Percentiles rank a stretch among this genome's conserved stretches.
Conservation (phyloP, 805 yeast species). For the Suhomyces xylopsoci region DNA sequence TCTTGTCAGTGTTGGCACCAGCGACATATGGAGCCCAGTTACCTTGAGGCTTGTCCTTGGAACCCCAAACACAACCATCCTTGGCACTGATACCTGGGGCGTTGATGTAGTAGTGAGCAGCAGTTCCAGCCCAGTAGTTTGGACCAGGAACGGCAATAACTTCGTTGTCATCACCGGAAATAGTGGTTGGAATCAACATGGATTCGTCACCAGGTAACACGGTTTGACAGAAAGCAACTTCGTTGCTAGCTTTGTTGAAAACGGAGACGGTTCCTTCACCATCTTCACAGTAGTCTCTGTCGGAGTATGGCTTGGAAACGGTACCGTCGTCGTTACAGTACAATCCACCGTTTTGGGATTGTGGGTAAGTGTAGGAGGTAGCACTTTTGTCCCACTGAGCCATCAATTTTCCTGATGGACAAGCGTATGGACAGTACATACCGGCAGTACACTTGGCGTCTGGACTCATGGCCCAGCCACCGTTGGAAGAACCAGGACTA, state of each 20-base stretch:
- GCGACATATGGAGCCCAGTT: conserved; percentile 95
- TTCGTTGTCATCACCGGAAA: conserved; percentile 46
- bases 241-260: conserved; percentile 51
- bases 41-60: conserved; percentile 63
- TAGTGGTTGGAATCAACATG: conserved; percentile 83
- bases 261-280: conserved; percentile 75
- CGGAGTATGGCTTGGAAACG: conserved; percentile 56
- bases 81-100: conserved; percentile 74
- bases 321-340: conserved; percentile 72
- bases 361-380: conserved; percentile 72
- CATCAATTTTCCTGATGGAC: conserved; percentile 83
- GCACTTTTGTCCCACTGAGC: conserved; percentile 84
- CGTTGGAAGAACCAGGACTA: conserved; percentile 54
- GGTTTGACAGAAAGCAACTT: conserved; percentile 87
- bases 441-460: conserved; percentile 74
- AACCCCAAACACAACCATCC: conserved; percentile 87
- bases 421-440: conserved; percentile 87
- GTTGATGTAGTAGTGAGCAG: conserved; percentile 83
- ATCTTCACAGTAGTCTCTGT: conserved; percentile 63
- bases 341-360: conserved; percentile 79
- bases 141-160: conserved; percentile 82
- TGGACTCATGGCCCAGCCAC: conserved; percentile 84
- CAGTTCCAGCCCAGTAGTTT: conserved; percentile 80
- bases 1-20: conserved; percentile 77
- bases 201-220: conserved; percentile 94